phyloP scores from a whole-genome alignment of 345 rosid species.

The Trapa incisa region DNA sequence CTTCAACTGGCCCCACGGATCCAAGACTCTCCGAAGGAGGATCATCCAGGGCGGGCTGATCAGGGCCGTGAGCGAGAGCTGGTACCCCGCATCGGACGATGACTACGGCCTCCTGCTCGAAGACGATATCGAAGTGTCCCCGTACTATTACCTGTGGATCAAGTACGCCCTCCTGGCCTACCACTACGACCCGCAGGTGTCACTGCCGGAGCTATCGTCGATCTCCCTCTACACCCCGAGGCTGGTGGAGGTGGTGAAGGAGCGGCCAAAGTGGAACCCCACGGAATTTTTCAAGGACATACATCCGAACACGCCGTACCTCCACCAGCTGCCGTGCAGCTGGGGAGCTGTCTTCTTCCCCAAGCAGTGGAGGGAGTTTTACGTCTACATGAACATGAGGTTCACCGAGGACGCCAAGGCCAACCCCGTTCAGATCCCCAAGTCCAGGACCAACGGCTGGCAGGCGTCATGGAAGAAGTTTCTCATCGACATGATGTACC shows the following conservation, averaged over 20 bases:
- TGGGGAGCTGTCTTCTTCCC: conserved; percentile 99
- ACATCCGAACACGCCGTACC: conserved; percentile 89
- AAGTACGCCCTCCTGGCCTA: conserved; percentile 86
- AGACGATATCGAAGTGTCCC: conserved; percentile 96
- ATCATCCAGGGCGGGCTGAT: conserved; percentile 98
- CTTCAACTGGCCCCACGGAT: conserved; percentile 88
- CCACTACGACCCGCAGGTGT: conserved; percentile 79
- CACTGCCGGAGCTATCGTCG: conserved; percentile 76
- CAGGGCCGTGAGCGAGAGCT: conserved; percentile 95
- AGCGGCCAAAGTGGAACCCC: conserved; percentile 88
- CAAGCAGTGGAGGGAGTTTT: conserved; percentile 95
- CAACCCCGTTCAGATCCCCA: conserved; percentile 92
- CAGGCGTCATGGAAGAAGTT: conserved; percentile 99
- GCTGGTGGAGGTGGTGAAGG: conserved; percentile 85
- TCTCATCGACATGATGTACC: conserved; percentile 93
- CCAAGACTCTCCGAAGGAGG: conserved; percentile 76
- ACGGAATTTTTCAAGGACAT: conserved; percentile 73
- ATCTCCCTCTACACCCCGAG: conserved; percentile 87
- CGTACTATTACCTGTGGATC: conserved; percentile 87
- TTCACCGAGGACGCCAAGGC: conserved; percentile 78
- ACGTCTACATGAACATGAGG: conserved; percentile 97
- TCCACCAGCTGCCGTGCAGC: conserved; percentile 91
- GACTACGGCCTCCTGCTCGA: conserved; percentile 86
- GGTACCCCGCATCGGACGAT: conserved; percentile 89
- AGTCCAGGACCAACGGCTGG: conserved; percentile 96